Conservation (phyloP, 768 basidiomycete species). For the Agrocybe pediades region DNA sequence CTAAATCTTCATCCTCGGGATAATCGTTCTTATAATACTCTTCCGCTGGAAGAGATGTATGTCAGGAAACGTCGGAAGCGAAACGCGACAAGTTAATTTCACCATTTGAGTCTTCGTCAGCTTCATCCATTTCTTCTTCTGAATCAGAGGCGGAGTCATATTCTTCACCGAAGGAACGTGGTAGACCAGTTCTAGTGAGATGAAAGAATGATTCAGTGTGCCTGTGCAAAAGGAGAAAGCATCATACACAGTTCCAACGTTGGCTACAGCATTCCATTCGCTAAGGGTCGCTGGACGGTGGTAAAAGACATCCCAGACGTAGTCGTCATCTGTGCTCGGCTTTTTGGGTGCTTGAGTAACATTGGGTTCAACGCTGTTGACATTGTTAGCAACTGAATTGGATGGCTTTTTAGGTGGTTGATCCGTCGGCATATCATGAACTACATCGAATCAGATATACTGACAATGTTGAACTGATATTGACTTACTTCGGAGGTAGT, state of each 20-base stretch:
- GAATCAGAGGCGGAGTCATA: constrained; percentile 66
- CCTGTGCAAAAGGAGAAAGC: not conserved
- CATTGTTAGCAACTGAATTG: not conserved
- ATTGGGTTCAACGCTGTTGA: not conserved
- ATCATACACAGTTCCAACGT: constrained; percentile 66
- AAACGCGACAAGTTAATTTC: constrained; percentile 7
- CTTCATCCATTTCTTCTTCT: constrained; percentile 66
- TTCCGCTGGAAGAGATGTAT: constrained; percentile 50
- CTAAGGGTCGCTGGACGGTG: constrained; percentile 60
- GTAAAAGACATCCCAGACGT: constrained; percentile 86
- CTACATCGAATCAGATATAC: constrained; percentile 9
- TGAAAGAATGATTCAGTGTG: constrained; percentile 1
- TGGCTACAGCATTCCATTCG: constrained; percentile 59
- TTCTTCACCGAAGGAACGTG: constrained; percentile 52
- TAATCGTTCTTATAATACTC: constrained; percentile 88
- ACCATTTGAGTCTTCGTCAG: constrained; percentile 88
- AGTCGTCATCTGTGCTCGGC: constrained; percentile 46
- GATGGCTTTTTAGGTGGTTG: not conserved
- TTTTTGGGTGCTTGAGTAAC: constrained; percentile 3
- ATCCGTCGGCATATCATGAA: constrained; percentile 15
- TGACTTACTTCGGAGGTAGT: constrained; percentile 64
- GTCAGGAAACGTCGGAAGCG: not conserved
- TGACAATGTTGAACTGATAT: constrained; percentile 11
- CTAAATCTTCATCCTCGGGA: constrained; percentile 80
- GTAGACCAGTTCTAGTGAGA: constrained; percentile 59